Percentiles rank a stretch among this genome's conserved stretches.
Evolutionary conservation across 1,139 yeast species (phyloP).

Genomic region (Geotrichum europaeum): DNA sequence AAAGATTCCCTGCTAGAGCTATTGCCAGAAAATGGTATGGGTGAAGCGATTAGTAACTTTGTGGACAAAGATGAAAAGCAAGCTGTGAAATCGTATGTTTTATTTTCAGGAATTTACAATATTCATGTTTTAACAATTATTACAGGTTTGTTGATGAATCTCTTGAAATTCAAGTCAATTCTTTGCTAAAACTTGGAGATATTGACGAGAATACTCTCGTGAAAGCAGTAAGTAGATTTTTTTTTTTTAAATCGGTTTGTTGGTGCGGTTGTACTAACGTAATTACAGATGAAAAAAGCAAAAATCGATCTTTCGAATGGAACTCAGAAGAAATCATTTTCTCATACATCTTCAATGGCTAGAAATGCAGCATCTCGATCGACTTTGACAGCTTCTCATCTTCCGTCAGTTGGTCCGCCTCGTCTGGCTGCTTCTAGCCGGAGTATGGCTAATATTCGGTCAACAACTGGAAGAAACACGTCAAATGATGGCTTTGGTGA

Average conservation of each 20-base stretch:
- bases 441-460: background rate
- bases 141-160: slow-evolving; percentile 56
- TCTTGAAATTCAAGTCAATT: slow-evolving; percentile 53
- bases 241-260: background rate
- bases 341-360: background rate
- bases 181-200: slow-evolving; percentile 44
- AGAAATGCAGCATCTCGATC: background rate
- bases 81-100: slow-evolving; percentile 45
- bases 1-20: slow-evolving; percentile 58
- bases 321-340: slow-evolving; percentile 8
- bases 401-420: background rate
- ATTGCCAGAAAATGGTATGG: slow-evolving; percentile 72
- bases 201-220: slow-evolving; percentile 23
- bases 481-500: slow-evolving; percentile 7
- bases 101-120: background rate
- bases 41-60: slow-evolving; percentile 62
- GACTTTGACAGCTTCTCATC: background rate
- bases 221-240: slow-evolving; percentile 7
- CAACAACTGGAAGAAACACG: background rate
- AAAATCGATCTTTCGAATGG: slow-evolving; percentile 11
- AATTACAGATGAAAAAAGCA: slow-evolving; percentile 14
- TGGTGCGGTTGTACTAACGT: background rate
- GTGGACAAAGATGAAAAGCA: slow-evolving; percentile 79
- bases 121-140: background rate
- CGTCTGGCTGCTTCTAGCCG: background rate